Evolutionary conservation across 176 grass and related monocot genomes (phyloP), one percentile per base, ranked within the genome.

Genomic region (Typha latifolia): DNA sequence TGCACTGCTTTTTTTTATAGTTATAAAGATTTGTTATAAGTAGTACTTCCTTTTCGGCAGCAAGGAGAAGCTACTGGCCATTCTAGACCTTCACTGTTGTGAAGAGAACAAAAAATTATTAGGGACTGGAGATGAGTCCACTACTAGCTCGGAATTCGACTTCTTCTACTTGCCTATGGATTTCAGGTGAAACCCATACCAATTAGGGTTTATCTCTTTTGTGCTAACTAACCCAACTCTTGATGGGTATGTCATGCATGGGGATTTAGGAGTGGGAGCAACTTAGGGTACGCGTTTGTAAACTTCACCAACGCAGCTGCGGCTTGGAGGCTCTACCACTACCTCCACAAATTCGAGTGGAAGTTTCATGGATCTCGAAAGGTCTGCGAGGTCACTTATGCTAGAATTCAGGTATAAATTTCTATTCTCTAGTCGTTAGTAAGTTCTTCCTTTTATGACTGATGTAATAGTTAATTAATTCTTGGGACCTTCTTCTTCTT

Each of bases 131-230:
- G 71, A 24, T 2, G 62, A 16, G 19, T 10, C n/a, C 2, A 32
- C 0, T 23, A 63, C 13, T 63, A n/a, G 5, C 85, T 84, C 1
- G 9, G 79, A 74, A 52, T 83, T 88, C 15, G 87, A 91, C 12
- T 96, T 85, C 26, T 68, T 91, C 14, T 96, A 96, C 73, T 29
- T 96, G 15, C 82, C 87, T 0, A 66, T 96, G 0, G 87, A 96
- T 47, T 96, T 96, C 71, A 13, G 66, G 87, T 87, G 31, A 10
- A 61, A 12, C 15, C 37, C 49, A 0, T 5, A 0, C 1, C 13
- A 56, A 56, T 55, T 16, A 18, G 52, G 16, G 52, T n/a, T 56
- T 56, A 18, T 57, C 0, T 20, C 3, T 57, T 8, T 1, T 4
- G 53, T 21, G 53, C n/a, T 59, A 59, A 10, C 1, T 19, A 10